Percentiles rank a stretch among this genome's conserved stretches.
phyloP scores from a whole-genome alignment of 805 yeast species.

The Diddensiella transvaalensis region DNA sequence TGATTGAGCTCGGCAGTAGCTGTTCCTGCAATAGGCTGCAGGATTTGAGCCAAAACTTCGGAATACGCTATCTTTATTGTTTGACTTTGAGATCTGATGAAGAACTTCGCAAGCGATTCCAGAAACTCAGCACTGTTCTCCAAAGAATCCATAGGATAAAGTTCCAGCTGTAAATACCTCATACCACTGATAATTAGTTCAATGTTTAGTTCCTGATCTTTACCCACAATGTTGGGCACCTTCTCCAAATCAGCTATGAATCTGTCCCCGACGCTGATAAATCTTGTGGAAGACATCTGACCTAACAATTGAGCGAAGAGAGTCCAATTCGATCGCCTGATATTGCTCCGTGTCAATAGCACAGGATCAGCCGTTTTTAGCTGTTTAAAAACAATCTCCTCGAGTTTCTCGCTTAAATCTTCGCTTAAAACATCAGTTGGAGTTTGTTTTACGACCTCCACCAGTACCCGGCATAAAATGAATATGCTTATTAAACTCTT shows the following conservation, averaged over 20 bases:
- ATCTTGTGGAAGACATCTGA: conserved; percentile 80
- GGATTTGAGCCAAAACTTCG: conserved; percentile 70
- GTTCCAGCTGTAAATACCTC: conserved; percentile 74
- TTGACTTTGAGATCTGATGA: conserved; percentile 58
- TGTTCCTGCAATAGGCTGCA: conserved; percentile 78
- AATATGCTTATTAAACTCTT: conserved; percentile 83
- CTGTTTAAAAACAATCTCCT: conserved; percentile 91
- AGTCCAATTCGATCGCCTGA: conserved; percentile 91
- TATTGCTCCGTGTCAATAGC: conserved; percentile 59
- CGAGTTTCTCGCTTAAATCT: conserved; percentile 76
- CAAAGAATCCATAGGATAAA: conserved; percentile 82
- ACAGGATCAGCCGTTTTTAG: conserved; percentile 81
- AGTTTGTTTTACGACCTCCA: conserved; percentile 87
- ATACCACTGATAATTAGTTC: conserved; percentile 84
- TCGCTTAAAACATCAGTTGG: conserved; percentile 70
- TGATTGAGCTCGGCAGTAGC: conserved; percentile 94
- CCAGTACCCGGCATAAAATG: conserved; percentile 83
- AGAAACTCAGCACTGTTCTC: conserved; percentile 93
- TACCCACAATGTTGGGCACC: conserved; percentile 52
- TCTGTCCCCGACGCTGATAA: conserved; percentile 84
- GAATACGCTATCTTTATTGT: conserved; percentile 73
- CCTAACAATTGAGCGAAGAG: conserved; percentile 86
- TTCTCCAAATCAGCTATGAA: conserved; percentile 91
- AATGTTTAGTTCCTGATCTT: conserved; percentile 56
- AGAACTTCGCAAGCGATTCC: conserved; percentile 81